A percentile compares a stretch with the other conserved stretches of the same genome.
These are phyloP conservation scores for Pseudozyma thailandica DNA, from an alignment of 1,284 basidiomycete species.

Conservation along the genomic window DNA sequence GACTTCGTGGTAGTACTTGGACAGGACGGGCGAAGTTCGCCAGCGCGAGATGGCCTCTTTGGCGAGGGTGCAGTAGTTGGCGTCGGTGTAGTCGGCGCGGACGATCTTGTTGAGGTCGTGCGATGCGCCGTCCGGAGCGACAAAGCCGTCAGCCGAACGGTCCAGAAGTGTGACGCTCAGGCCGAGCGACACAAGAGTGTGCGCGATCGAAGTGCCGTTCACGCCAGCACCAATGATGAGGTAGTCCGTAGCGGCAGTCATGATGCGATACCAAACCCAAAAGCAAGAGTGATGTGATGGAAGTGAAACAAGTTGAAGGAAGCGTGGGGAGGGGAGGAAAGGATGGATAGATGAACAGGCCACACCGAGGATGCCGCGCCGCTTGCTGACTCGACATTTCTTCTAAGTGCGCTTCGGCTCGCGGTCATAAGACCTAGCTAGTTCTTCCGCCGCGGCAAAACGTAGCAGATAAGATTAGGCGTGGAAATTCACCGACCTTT, in stretches of 20 bases:
- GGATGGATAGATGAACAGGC: no score
- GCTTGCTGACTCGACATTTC: no score
- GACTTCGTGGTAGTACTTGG: conserved; percentile 56
- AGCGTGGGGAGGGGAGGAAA: no score
- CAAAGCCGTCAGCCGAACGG: conserved; percentile 50
- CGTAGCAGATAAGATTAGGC: conserved; percentile 1
- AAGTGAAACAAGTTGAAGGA: no score
- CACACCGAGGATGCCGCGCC: no score
- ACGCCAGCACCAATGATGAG: conserved; percentile 81
- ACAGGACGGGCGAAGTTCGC: conserved; percentile 70
- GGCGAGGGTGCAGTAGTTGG: conserved; percentile 76
- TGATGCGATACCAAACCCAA: no score
- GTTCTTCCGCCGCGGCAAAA: no score
- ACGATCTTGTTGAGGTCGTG: conserved; percentile 85
- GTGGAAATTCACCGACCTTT: conserved; percentile 8
- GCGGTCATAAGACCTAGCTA: no score
- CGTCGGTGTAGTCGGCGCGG: conserved; percentile 68
- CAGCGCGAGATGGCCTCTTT: conserved; percentile 78
- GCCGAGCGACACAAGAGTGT: conserved; percentile 77
- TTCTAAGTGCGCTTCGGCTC: no score
- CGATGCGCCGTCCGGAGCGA: conserved; percentile 80
- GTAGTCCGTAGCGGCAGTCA: conserved; percentile 17
- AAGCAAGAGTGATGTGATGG: no score
- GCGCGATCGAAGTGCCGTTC: conserved; percentile 79
- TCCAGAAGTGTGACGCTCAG: conserved; percentile 77